Base-by-base conservation (phyloP, 2,329 filamentous ascomycete genomes). In the Tolypocladium ophioglossoides region DNA sequence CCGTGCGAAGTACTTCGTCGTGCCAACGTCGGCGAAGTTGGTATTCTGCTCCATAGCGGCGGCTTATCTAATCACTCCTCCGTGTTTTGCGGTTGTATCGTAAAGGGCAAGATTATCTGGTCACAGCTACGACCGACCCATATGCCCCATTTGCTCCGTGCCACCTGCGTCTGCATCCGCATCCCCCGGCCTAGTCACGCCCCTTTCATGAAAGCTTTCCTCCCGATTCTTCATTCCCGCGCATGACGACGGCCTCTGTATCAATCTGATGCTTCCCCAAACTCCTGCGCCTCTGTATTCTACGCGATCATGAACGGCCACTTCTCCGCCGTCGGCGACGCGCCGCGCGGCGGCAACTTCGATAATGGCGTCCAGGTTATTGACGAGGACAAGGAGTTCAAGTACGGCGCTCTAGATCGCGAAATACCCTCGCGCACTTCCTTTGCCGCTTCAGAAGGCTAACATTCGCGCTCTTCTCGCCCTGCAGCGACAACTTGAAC, bases 331-430 rank as follows among this genome's bases (percentile, higher is more conserved):
- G 83, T 88, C 68, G 86, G 86, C 74, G 78, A 84, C 57, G 76
- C 78, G 73, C 78, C 82, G 65, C 74, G 76, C 58, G 77, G 79
- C 62, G 78, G 82, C 67, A 78, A 84, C 60, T 97, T 92, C 71
- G 88, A 91, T 67, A 88, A 96, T 80, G 94, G 94, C 67, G 89
- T 97, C 66, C 94, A 99, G 74, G 91, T 99, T 63, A 89, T 99
- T 67, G 90, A 96, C 69, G 72, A 71, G 58, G 91, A 91, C 74
- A 97, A 97, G 77, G 81, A 89, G 64, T 99, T 96, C 83, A 97
- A 96, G 91, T 95, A 81, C 27, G 46, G 20, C 39, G 30, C 56
- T 51, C 50, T 16, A 35, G 44, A 46, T 14, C 32, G 16, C 39
- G 35, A 46, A 35, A 20, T 39, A 41, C 48, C 50, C 50, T 52